phyloP scores from a whole-genome alignment of 2,329 filamentous ascomycete genomes.

The Penicillium sp. region DNA sequence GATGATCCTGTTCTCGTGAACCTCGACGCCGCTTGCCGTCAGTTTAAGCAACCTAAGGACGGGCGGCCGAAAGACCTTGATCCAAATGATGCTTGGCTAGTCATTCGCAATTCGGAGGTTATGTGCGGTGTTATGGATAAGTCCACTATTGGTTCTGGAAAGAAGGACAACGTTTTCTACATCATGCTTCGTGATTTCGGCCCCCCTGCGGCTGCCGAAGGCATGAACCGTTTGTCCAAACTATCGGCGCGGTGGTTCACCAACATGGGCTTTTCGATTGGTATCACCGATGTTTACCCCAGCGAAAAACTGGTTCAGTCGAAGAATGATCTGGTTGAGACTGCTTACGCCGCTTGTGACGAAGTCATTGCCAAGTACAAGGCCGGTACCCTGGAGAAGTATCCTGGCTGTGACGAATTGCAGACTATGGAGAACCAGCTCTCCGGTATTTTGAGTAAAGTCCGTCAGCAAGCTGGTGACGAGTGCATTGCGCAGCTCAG shows the following conservation, averaged over 20 bases:
- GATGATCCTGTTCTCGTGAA: slow-evolving; percentile 84
- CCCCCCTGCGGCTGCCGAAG: slow-evolving; percentile 81
- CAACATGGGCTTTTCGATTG: slow-evolving; percentile 93
- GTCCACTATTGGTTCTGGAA: slow-evolving; percentile 92
- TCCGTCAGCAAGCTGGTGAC: slow-evolving; percentile 87
- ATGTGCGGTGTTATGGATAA: slow-evolving; percentile 99
- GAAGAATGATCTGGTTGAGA: slow-evolving; percentile 76
- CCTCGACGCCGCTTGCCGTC: slow-evolving; percentile 87
- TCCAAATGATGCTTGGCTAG: slow-evolving; percentile 85
- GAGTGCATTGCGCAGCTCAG: slow-evolving; percentile 90
- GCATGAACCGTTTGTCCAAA: slow-evolving; percentile 93
- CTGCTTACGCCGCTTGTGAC: slow-evolving; percentile 80
- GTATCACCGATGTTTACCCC: slow-evolving; percentile 92
- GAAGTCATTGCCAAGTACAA: slow-evolving; percentile 82
- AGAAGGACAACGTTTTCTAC: slow-evolving; percentile 98
- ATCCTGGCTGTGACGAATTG: slow-evolving; percentile 87
- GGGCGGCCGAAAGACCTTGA: slow-evolving; percentile 64
- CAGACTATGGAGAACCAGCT: slow-evolving; percentile 89
- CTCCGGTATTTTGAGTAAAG: slow-evolving; percentile 87
- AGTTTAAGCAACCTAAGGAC: slow-evolving; percentile 58
- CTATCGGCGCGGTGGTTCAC: slow-evolving; percentile 86
- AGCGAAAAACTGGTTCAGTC: slow-evolving; percentile 69
- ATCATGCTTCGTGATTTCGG: slow-evolving; percentile 95
- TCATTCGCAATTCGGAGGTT: slow-evolving; percentile 93
- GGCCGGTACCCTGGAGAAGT: slow-evolving; percentile 78